Base-by-base conservation (phyloP, 495 filamentous ascomycete species). In the Penicillium odoratum region DNA sequence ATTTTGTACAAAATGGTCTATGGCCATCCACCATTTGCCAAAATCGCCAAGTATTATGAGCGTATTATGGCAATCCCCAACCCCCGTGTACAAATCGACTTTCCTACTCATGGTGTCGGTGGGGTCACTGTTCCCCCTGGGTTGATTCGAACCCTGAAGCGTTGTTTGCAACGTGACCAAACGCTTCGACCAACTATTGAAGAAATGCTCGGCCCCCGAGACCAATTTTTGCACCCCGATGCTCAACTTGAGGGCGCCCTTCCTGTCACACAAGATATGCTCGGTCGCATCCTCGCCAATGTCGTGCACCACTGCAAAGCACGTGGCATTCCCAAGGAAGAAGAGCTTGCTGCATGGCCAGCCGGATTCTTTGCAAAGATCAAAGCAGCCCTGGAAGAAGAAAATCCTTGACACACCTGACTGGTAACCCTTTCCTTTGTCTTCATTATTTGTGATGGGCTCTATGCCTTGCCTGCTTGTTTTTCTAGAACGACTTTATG, bases 1-100 rank as follows among this genome's bases (percentile, higher is more conserved):
- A 98, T 98, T 53, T 74, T 98, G 26, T 98, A 95, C 72, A 94
- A 98, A 73, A 96, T 98, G 91, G 88, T 91, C 0, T 98, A 98
- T 70, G 93, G 93, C 44, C 83, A 87, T 31, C 89, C 92, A 7
- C 94, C 94, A 4, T 98, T 98, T 63, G 91, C 89, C 9, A 92
- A 97, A 66, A 95, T 98, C 60, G 76, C 83, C 13, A 90, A 92
- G 74, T 90, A 89, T 69, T 88, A 92, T 76, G 85, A 76, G 57
- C 76, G 78, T 10, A 82, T 89, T 57, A 76, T 85, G 76, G 92
- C 93, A 15, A 98, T 98, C 69, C 92, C 93, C 49, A 93, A 97
- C 67, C 93, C 88, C 51, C 81, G 84, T 40, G 85, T 96, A 68
- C 74, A 78, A 33, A 94, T 98, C 70, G 87, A 91, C 44, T 98